These are phyloP conservation scores for Melampsora americana DNA, from an alignment of 1,284 basidiomycete species.

Conservation along the genomic window DNA sequence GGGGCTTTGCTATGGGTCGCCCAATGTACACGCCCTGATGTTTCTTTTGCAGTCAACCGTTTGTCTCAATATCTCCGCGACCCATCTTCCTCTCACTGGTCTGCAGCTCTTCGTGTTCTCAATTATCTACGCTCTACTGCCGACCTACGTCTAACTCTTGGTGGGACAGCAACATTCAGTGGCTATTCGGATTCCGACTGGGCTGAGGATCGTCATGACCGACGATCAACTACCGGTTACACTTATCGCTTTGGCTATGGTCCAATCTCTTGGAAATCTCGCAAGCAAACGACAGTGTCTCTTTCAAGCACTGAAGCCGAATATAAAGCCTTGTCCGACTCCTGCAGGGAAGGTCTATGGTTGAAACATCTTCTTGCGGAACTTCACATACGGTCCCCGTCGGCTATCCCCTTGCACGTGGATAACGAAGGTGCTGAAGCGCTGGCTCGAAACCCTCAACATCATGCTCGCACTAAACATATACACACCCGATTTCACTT, in stretches of 20 bases:
- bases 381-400: no score
- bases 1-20: not conserved
- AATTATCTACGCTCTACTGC: slow-evolving; percentile 4
- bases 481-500: not conserved
- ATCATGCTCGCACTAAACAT: slow-evolving; percentile 3
- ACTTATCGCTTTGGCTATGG: not conserved
- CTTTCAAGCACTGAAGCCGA: no score
- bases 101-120: not conserved
- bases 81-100: not conserved
- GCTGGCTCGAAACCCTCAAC: no score
- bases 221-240: slow-evolving; percentile 4
- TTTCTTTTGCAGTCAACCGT: not conserved
- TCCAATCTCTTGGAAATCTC: slow-evolving; percentile 9
- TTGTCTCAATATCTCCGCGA: slow-evolving; percentile 2
- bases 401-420: no score
- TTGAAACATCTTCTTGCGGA: no score
- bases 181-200: slow-evolving; percentile 17
- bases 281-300: slow-evolving; percentile 13
- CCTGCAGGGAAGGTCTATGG: no score
- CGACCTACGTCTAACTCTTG: not conserved
- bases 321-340: no score
- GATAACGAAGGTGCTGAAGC: no score
- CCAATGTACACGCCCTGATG: slow-evolving; percentile 1
- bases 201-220: no score
- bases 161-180: not conserved